Base-by-base conservation (phyloP, 495 filamentous ascomycete species). In the Penicillium bovifimosum region DNA sequence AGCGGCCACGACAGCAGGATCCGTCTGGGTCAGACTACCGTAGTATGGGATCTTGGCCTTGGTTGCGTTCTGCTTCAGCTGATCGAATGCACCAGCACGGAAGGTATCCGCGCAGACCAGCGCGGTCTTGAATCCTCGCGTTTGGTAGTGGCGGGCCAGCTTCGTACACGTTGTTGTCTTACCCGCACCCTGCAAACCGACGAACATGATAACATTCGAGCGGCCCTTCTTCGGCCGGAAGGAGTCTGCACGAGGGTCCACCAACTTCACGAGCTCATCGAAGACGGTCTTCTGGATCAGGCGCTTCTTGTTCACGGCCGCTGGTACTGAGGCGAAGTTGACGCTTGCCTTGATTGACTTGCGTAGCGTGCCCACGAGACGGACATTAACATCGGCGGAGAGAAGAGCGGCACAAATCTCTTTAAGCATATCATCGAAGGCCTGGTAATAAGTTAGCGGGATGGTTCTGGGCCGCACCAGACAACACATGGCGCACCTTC, bases 1-100 rank as follows among this genome's bases (percentile, higher is more conserved):
- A 2, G 83, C 79, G 1, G 95, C 90, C 16, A 99, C 95, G 24
- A 90, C 82, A 5, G 90, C 92, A 1, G 93, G 93, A 66, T 99
- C 95, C 8, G 91, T 96, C 66, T 97, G 90, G 0, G 92, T 97
- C 43, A 97, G 73, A 53, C 87, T 91, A 60, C 93, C 93, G 64
- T 93, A 97, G 78, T 99, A 99, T 7, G 93, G 95, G 32, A 99
- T 97, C 77, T 96, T 96, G 9, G 95, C 93, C 70, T 96, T 97
- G 41, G 90, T 96, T 1, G 93, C 93, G 64, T 97, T 99, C 69
- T 99, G 93, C 67, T 97, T 99, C 58, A 99, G 73, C 73, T 99
- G 93, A 65, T 99, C 93, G 61, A 97, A 99, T 36, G 93, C 93
- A 70, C 93, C 93, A 27, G 93, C 93, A 64, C 93, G 88, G 76